Evolutionary conservation across 2,329 filamentous ascomycete genomes (phyloP).

Genomic region (Coniochaeta ligniaria): DNA sequence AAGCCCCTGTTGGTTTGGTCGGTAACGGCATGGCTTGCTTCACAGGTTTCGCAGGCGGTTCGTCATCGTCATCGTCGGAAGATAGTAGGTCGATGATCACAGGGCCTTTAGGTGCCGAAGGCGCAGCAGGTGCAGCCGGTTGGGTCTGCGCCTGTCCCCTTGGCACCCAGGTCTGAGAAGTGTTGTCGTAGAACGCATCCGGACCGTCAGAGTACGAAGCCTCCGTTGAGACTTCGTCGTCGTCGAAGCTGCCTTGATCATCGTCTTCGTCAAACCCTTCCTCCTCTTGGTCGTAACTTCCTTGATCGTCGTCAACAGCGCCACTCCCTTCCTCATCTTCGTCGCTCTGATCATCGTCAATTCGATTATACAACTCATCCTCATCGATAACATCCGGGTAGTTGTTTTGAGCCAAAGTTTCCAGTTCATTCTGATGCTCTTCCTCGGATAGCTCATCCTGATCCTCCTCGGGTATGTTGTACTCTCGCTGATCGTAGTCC

Average conservation of each 20-base stretch:
- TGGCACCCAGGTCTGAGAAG: background rate
- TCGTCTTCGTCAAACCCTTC: constrained; percentile 11
- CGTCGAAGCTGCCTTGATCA: constrained; percentile 8
- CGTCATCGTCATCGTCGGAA: constrained; percentile 31
- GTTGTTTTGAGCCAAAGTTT: constrained; percentile 12
- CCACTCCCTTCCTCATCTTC: constrained; percentile 13
- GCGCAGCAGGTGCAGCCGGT: background rate
- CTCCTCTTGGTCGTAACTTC: constrained; percentile 15
- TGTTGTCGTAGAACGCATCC: constrained; percentile 1
- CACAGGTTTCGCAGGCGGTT: constrained; percentile 7
- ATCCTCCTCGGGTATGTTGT: constrained; percentile 13
- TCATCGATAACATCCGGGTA: constrained; percentile 11
- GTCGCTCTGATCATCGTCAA: constrained; percentile 20
- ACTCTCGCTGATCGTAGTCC: constrained; percentile 18
- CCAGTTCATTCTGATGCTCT: constrained; percentile 13
- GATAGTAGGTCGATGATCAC: constrained; percentile 40
- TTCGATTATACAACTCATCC: constrained; percentile 11
- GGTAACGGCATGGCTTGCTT: background rate
- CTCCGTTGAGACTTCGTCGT: constrained; percentile 5
- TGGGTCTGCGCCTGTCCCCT: background rate
- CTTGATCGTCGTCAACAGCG: constrained; percentile 22
- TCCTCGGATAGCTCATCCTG: constrained; percentile 15
- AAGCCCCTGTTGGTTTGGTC: background rate
- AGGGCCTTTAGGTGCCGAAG: constrained; percentile 19
- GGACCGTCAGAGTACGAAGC: background rate